phyloP scores from a whole-genome alignment of 2,329 filamentous ascomycete genomes.

The Nothomitra cinnamomea region DNA sequence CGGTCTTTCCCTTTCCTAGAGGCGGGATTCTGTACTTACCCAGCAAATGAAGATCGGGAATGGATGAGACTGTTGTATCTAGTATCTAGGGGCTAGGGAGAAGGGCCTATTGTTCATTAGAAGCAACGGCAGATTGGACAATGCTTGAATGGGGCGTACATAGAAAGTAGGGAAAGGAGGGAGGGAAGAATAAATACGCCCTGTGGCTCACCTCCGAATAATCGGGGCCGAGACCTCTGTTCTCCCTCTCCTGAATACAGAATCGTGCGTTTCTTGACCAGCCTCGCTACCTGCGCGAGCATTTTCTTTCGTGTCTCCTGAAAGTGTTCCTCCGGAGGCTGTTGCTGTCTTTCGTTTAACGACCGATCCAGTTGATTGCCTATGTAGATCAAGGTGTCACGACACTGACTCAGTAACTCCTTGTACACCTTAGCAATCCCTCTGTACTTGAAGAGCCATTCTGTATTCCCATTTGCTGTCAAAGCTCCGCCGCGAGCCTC shows the following conservation, averaged over 20 bases:
- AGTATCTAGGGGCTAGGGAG: too few relatives aligned
- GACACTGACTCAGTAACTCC: not conserved
- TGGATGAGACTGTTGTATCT: too few relatives aligned
- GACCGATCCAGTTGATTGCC: not conserved
- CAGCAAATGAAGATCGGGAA: too few relatives aligned
- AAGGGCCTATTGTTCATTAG: not conserved
- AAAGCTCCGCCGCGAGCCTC: not conserved
- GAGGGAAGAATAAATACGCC: not conserved
- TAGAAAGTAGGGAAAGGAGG: not conserved
- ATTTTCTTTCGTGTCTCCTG: not conserved
- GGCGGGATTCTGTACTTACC: not conserved
- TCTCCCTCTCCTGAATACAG: not conserved
- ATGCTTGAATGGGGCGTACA: not conserved
- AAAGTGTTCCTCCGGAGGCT: not conserved
- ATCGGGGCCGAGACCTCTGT: not conserved
- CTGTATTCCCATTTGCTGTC: not conserved
- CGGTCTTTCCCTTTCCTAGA: not conserved
- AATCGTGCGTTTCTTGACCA: not conserved
- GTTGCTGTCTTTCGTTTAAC: not conserved
- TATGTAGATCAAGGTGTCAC: not conserved
- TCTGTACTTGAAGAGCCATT: not conserved
- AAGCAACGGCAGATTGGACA: not conserved
- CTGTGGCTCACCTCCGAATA: not conserved
- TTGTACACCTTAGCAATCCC: not conserved
- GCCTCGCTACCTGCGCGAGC: not conserved